These are phyloP conservation scores for Colletotrichum aenigma DNA, from an alignment of 2,329 filamentous ascomycete genomes.

Conservation along the genomic window DNA sequence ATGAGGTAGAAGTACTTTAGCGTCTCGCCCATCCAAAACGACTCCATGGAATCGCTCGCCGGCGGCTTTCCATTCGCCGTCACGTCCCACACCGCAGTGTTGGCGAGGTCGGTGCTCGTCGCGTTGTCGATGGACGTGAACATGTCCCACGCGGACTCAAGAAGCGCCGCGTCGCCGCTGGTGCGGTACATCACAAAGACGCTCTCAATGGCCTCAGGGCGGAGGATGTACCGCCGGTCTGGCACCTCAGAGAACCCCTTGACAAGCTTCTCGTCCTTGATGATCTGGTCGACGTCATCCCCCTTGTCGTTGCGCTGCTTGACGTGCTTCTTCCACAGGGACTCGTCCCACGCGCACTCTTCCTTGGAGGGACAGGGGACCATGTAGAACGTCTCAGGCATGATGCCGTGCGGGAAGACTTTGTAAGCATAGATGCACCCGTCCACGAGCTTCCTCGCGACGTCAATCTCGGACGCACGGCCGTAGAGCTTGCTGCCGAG, in stretches of 20 bases:
- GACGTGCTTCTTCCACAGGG: conserved; percentile 36
- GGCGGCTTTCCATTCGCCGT: conserved; percentile 33
- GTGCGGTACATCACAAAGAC: conserved; percentile 70
- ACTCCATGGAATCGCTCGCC: conserved; percentile 66
- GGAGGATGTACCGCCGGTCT: conserved; percentile 54
- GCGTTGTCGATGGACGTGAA: conserved; percentile 56
- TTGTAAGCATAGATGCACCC: conserved; percentile 66
- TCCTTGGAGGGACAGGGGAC: conserved; percentile 39
- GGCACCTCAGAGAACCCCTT: conserved; percentile 29
- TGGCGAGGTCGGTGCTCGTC: conserved; percentile 54
- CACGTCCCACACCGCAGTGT: conserved; percentile 60
- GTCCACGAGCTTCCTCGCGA: conserved; percentile 51
- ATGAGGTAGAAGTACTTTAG: conserved; percentile 45
- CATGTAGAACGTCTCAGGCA: conserved; percentile 60
- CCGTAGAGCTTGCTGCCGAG: conserved; percentile 68
- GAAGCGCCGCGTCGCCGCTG: conserved; percentile 58
- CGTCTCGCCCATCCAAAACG: conserved; percentile 31
- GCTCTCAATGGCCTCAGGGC: conserved; percentile 71
- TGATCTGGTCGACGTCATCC: conserved; percentile 26
- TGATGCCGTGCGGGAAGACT: conserved; percentile 58
- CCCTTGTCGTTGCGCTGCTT: conserved; percentile 20
- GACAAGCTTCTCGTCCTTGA: conserved; percentile 27
- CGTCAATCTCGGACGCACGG: conserved; percentile 47
- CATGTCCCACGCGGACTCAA: conserved; percentile 68
- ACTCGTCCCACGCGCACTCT: conserved; percentile 34